phyloP scores from a whole-genome alignment of 2,329 filamentous ascomycete species.

The Pseudophaeomoniella oleicola region DNA sequence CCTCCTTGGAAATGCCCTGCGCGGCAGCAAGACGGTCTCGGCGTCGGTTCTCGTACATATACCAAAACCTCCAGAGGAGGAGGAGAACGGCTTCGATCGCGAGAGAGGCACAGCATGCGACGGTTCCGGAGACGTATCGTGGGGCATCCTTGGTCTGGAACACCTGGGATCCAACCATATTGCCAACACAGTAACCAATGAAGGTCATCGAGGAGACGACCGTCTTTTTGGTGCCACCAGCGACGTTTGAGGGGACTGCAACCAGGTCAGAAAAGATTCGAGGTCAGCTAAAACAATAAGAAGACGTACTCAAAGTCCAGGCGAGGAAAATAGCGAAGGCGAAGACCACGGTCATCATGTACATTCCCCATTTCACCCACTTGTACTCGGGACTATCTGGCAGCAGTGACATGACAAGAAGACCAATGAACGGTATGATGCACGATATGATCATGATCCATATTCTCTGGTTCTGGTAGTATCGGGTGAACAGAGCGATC shows the following conservation, averaged over 20 bases:
- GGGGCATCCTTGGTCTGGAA: constrained; percentile 29
- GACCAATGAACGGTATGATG: constrained; percentile 19
- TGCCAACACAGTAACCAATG: constrained; percentile 33
- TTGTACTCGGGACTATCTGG: constrained; percentile 16
- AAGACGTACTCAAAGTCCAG: constrained; percentile 15
- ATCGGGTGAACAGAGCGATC: constrained; percentile 17
- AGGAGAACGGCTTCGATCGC: constrained; percentile 23
- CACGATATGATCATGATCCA: constrained; percentile 18
- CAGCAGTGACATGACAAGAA: constrained; percentile 19
- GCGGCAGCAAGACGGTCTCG: constrained; percentile 15
- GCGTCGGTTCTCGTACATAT: constrained; percentile 25
- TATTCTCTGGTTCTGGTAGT: constrained; percentile 14
- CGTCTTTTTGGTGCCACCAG: constrained; percentile 32
- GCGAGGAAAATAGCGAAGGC: constrained; percentile 18
- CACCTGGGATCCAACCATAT: constrained; percentile 33
- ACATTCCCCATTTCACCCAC: constrained; percentile 23
- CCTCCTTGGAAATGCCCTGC: constrained; percentile 20
- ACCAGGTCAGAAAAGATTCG: constrained; percentile 18
- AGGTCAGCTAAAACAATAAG: constrained; percentile 6
- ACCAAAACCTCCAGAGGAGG: constrained; percentile 23
- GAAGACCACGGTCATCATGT: constrained; percentile 18
- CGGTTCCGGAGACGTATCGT: constrained; percentile 29
- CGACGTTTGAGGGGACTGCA: constrained; percentile 28
- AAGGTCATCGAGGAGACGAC: constrained; percentile 31
- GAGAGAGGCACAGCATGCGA: constrained; percentile 22